Base-by-base conservation (phyloP, 495 filamentous ascomycete species). In the Opeltia flavorubescens region DNA sequence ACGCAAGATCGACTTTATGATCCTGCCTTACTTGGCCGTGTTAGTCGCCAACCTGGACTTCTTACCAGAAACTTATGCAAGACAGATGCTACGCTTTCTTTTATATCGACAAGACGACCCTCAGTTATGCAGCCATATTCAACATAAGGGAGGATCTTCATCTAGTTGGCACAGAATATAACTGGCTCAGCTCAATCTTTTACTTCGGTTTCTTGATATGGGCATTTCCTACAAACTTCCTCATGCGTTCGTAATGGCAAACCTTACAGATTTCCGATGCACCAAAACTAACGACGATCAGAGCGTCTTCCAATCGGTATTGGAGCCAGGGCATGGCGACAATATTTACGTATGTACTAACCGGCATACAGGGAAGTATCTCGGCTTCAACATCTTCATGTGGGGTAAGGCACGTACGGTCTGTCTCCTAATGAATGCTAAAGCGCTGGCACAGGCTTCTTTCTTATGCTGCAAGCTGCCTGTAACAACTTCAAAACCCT, bases 1-100 rank as follows among this genome's bases (percentile, higher is more conserved):
- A 20, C 64, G 68, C 59, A 78, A 74, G 55, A 76, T 77, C 44
- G 74, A 77, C 51, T 64, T 67, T 7, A 68, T 70, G 66, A 67
- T 69, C 21, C 21, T 70, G 23, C 67, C 67, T 1, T 66, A 68
- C 53, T 54, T 80, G 18, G 71, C 68, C 3, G 67, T 78, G 30
- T 79, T 71, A 46, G 78, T 77, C 59, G 67, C 67, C 0, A 80
- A 78, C 55, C 77, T 77, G 46, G 78, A 75, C 44, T 75, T 77
- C 51, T 74, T 77, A 31, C 6, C 29, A 31, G 29, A 31, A 6
- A 6, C 29, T 31, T 13, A 41, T 21, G 15, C 42, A 75, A 76
- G 58, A 66, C 61, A 38, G 8, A 43, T 49, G 62, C 49, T 9
- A 59, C 48, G 24, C 39, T 44, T 8, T 59, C 52, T 63, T 66